Base-by-base conservation (phyloP, 164 flowering plant species). In the Echeveria elegans region DNA sequence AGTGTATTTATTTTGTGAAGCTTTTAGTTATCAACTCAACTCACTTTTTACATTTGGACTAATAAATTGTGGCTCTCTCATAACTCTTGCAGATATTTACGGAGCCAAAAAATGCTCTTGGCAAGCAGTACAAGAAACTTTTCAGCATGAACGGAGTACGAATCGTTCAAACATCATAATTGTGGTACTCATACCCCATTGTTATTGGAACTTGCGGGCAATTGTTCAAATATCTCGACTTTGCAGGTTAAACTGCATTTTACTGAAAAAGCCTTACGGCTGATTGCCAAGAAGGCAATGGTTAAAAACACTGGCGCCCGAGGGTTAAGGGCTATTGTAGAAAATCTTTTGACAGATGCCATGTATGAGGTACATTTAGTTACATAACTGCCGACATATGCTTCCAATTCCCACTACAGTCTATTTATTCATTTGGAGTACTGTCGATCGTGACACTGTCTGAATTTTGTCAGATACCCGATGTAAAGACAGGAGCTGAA, bases 171-270 rank as follows among this genome's bases (percentile, higher is more conserved):
- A 43, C 5, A 43, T 18, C 47, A 43, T 43, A 96, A 97, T 73
- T n/a, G 84, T 81, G 80, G 76, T 80, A 36, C 96, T 88, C 72
- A 86, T 40, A 78, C 77, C 70, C 78, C 90, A 74, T 11, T 19
- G 6, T 56, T 26, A 30, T 56, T 26, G 15, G 91, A n/a, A n/a
- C 87, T 82, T n/a, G n/a, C n/a, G n/a, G n/a, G n/a, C n/a, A n/a
- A 94, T 90, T 1, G 90, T 89, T 63, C 89, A 85, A 32, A 81
- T 88, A 58, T 92, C 90, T 77, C 91, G 85, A 71, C 79, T 21
- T 66, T 26, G 62, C 53, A 72, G 74, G 74, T 72, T 5, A 68
- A 63, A 45, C 64, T 72, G 30, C 64, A 67, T 40, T 72, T 72
- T 64, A 67, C 70, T 28, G 74, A 67, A 41, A 68, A 37, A 15